Evolutionary conservation across 139 green algal genomes (phyloP).

Genomic region (Chlorella sp.): DNA sequence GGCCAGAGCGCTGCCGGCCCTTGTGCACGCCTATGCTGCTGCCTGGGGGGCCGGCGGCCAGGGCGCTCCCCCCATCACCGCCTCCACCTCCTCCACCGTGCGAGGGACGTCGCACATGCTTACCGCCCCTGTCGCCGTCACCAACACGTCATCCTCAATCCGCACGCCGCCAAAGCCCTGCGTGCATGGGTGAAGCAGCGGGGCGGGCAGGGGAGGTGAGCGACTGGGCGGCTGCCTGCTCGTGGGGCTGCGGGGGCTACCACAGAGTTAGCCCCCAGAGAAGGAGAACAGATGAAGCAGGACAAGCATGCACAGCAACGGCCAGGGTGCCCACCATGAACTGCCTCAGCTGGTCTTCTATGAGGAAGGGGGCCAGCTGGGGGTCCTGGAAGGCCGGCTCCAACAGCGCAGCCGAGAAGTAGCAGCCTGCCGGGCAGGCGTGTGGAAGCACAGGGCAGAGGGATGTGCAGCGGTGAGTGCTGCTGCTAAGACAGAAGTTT

Average conservation of each 20-base stretch:
- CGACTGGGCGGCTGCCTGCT: too few species aligned
- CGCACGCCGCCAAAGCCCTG: conserved; percentile 69
- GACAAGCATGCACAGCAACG: background rate
- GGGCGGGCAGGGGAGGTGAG: background rate
- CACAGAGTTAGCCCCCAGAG: too few species aligned
- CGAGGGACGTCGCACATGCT: conserved; percentile 84
- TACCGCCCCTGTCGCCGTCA: conserved; percentile 71
- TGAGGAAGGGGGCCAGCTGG: conserved; percentile 45
- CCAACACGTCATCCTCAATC: conserved; percentile 91
- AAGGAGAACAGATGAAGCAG: background rate
- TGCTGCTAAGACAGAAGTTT: too few species aligned
- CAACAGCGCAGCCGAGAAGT: conserved; percentile 87
- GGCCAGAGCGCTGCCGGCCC: background rate
- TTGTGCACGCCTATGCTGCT: background rate
- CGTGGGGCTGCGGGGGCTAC: too few species aligned
- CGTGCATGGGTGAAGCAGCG: background rate
- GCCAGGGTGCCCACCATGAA: conserved; percentile 30
- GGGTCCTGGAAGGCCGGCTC: conserved; percentile 52
- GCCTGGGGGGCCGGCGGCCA: conserved; percentile 60
- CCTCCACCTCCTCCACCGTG: conserved; percentile 81
- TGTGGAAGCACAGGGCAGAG: background rate
- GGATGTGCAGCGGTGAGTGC: too few species aligned
- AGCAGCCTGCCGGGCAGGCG: conserved; percentile 48
- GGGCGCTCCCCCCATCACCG: conserved; percentile 83
- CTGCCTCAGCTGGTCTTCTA: conserved; percentile 16